These are phyloP conservation scores for Tetracladium marchalianum DNA, from an alignment of 495 filamentous ascomycete species.

Conservation along the genomic window DNA sequence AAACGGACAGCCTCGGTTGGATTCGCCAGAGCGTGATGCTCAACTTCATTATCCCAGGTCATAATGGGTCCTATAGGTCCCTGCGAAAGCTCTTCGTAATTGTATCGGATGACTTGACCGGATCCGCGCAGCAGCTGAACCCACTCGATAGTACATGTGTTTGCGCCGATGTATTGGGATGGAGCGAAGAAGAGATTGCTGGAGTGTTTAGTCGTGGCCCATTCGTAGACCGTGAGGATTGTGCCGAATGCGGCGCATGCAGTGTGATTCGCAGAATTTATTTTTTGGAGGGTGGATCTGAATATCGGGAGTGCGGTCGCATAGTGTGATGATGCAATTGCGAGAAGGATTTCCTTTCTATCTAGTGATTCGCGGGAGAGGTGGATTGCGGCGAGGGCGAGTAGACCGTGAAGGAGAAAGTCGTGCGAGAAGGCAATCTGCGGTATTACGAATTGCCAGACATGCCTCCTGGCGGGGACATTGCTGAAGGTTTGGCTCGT, in stretches of 20 bases:
- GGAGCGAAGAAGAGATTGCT: constrained; percentile 31
- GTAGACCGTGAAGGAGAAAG: constrained; percentile 44
- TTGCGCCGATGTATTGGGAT: constrained; percentile 39
- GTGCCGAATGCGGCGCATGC: constrained; percentile 12
- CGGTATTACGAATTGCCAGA: constrained; percentile 33
- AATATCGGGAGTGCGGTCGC: constrained; percentile 35
- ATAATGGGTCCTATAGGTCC: constrained; percentile 1
- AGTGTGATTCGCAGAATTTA: constrained; percentile 34
- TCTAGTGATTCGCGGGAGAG: constrained; percentile 30
- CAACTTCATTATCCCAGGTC: no score
- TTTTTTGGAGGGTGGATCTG: constrained; percentile 31
- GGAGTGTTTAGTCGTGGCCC: background rate
- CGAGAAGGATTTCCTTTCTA: constrained; percentile 31
- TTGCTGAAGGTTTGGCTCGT: constrained; percentile 27
- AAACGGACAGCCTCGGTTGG: no score
- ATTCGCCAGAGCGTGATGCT: no score
- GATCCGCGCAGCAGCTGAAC: constrained; percentile 32
- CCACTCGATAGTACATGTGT: constrained; percentile 34
- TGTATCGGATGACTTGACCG: background rate
- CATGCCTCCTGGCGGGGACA: constrained; percentile 19
- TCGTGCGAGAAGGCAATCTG: constrained; percentile 37
- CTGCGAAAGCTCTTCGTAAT: constrained; percentile 1
- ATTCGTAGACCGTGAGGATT: no score
- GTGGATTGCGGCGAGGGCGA: constrained; percentile 40
- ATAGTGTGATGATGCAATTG: constrained; percentile 38